Evolutionary conservation across 495 filamentous ascomycete species (phyloP), one percentile per base, ranked within the genome.

Genomic region (Talaromyces nanjingensis): DNA sequence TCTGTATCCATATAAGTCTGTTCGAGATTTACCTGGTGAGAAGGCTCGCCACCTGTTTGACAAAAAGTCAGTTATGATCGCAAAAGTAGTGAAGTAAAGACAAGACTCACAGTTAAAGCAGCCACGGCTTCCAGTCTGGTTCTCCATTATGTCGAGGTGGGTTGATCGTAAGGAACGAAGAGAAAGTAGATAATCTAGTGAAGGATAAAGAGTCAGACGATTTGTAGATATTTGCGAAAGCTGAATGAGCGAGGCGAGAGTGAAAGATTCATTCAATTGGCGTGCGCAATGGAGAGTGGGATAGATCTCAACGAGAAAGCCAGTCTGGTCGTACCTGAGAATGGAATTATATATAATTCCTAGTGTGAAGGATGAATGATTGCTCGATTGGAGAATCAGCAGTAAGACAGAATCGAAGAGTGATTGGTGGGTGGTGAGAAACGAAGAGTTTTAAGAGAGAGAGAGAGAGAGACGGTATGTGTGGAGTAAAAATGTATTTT

Each of bases 21-120:
- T 65, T 67, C 8, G 11, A 16, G 8, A 59, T 64, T 74, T 82
- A 85, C 83, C 79, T 90, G 89, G 74, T 93, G 90, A 66, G 86
- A 83, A 64, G 83, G 76, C 74, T 91, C 89, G 73, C 90, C 90
- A 74, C 90, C 90, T 93, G 59, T 58, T 39, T 53, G 24, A 34
- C 27, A 27, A 64, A 59, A 47, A 62, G 33, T 25, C 49, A 67
- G 37, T 42, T 24, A 63, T 66, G 47, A 39, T n/a, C 27, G 16
- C 33, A 8, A 18, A 57, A 49, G 11, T 54, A 7, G 29, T n/a
- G 6, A 55, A 33, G n/a, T 1, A 18, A 39, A 39, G 39, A 64
- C 47, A 64, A 67, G 63, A 90, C 88, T 79, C 74, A 91, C 89
- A 91, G 79, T 92, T 92, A 81, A 89, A 92, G 80, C 89, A 92